phyloP scores from a whole-genome alignment of 2,329 filamentous ascomycete genomes.

The Knoxdaviesia proteae region DNA sequence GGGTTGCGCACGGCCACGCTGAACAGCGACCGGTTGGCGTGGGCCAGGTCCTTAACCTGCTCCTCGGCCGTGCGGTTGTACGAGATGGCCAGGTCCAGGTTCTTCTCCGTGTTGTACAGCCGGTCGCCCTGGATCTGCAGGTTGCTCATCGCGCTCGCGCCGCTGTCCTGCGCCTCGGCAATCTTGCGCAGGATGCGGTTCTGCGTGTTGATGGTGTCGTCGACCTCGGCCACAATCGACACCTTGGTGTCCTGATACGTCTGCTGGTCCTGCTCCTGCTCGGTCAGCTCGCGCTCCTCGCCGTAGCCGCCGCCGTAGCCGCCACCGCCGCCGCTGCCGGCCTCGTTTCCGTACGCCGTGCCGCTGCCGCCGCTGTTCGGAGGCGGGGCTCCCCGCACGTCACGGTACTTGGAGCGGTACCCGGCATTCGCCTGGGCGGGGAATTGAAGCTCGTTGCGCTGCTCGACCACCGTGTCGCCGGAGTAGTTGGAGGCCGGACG shows the following conservation, averaged over 20 bases:
- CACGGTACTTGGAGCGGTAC: slow-evolving; percentile 5
- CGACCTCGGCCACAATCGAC: slow-evolving; percentile 33
- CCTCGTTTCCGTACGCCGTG: slow-evolving; percentile 3
- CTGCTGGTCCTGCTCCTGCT: slow-evolving; percentile 54
- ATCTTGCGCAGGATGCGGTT: slow-evolving; percentile 37
- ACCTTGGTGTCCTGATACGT: slow-evolving; percentile 42
- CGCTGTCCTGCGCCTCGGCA: slow-evolving; percentile 48
- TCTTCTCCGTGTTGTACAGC: slow-evolving; percentile 63
- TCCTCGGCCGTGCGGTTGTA: slow-evolving; percentile 61
- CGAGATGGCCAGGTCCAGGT: slow-evolving; percentile 59
- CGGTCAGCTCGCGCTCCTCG: slow-evolving; percentile 58
- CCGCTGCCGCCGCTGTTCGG: not conserved
- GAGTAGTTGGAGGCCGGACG: slow-evolving; percentile 23
- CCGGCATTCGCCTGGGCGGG: slow-evolving; percentile 1
- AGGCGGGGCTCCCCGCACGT: slow-evolving; percentile 9
- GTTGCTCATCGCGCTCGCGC: slow-evolving; percentile 48
- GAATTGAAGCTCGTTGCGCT: not conserved
- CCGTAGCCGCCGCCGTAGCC: slow-evolving; percentile 33
- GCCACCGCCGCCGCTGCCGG: slow-evolving; percentile 2
- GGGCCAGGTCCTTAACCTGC: slow-evolving; percentile 65
- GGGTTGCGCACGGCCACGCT: slow-evolving; percentile 60
- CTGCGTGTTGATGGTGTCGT: slow-evolving; percentile 4
- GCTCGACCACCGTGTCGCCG: slow-evolving; percentile 2
- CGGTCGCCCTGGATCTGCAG: slow-evolving; percentile 63
- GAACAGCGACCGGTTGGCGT: slow-evolving; percentile 78